These are phyloP conservation scores for Alternaria ethzedia DNA, from an alignment of 2,329 filamentous ascomycete genomes.

Conservation along the genomic window DNA sequence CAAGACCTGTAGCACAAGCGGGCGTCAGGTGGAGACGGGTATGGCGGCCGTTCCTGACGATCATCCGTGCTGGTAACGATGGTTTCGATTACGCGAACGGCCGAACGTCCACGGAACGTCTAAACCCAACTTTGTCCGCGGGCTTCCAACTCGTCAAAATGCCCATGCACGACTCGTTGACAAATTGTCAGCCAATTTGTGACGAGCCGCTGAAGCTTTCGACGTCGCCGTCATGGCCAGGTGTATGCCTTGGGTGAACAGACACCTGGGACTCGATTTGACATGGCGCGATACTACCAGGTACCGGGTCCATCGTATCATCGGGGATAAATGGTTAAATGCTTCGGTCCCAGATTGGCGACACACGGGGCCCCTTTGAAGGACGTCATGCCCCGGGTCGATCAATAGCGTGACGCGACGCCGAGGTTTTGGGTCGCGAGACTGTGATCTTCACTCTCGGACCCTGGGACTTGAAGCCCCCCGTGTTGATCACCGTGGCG, in stretches of 20 bases:
- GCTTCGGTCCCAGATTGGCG: constrained; percentile 11
- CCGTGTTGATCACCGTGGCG: background rate
- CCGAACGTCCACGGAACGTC: background rate
- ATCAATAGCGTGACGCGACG: constrained; percentile 4
- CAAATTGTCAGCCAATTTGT: background rate
- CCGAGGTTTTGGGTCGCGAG: background rate
- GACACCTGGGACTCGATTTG: background rate
- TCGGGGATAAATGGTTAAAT: background rate
- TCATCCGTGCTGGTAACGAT: background rate
- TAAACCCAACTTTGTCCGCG: background rate
- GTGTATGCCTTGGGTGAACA: background rate
- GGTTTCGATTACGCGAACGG: background rate
- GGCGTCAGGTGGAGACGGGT: constrained; percentile 4
- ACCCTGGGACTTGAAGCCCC: background rate
- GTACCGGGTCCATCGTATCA: constrained; percentile 1
- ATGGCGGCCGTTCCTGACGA: constrained; percentile 9
- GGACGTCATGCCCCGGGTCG: constrained; percentile 3
- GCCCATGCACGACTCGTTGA: background rate
- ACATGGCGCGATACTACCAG: constrained; percentile 5
- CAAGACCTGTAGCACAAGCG: background rate
- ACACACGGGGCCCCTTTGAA: constrained; percentile 3
- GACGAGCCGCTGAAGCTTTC: background rate
- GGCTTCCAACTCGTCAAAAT: background rate
- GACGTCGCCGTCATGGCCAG: background rate
- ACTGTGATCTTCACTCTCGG: background rate